phyloP scores from a whole-genome alignment of 1,284 basidiomycete species.

The Ustilago loliicola region DNA sequence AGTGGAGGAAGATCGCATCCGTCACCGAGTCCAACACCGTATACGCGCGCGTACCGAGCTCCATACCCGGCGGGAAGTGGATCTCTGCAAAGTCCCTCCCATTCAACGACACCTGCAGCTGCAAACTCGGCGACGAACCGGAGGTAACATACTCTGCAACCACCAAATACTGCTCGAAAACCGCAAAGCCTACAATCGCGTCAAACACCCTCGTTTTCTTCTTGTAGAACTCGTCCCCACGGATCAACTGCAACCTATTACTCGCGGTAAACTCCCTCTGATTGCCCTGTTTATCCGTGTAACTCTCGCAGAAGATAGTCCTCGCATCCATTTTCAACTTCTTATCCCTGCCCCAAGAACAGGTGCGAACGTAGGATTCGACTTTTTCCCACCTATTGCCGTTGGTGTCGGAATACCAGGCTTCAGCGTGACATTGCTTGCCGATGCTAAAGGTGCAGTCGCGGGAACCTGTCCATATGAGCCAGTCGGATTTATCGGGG shows the following conservation, averaged over 20 bases:
- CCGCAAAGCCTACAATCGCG: conserved; percentile 91
- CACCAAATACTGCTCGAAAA: conserved; percentile 94
- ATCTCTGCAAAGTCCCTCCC: conserved; percentile 86
- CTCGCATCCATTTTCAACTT: conserved; percentile 82
- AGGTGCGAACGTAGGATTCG: conserved; percentile 89
- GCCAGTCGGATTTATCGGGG: conserved; percentile 80
- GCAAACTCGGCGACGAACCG: conserved; percentile 36
- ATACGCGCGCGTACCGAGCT: conserved; percentile 88
- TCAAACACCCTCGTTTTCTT: conserved; percentile 82
- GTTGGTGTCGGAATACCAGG: conserved; percentile 71
- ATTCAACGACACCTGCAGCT: conserved; percentile 93
- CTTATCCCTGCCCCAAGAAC: conserved; percentile 88
- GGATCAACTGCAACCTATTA: conserved; percentile 84
- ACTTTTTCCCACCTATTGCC: conserved; percentile 83
- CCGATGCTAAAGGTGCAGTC: conserved; percentile 74
- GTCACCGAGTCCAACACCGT: conserved; percentile 95
- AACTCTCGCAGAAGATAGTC: conserved; percentile 93
- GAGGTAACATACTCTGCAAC: conserved; percentile 83
- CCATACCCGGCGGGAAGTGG: conserved; percentile 89
- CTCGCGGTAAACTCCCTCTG: conserved; percentile 75
- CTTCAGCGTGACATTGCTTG: conserved; percentile 59
- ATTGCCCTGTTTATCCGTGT: conserved; percentile 82
- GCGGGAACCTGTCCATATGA: conserved; percentile 90
- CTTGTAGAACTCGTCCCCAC: conserved; percentile 81
- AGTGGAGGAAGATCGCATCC: conserved; percentile 91